A percentile compares a stretch with the other conserved stretches of the same genome.
Evolutionary conservation across 352 stramenopile species (phyloP).

Genomic region (Poterioochromonas sp.): DNA sequence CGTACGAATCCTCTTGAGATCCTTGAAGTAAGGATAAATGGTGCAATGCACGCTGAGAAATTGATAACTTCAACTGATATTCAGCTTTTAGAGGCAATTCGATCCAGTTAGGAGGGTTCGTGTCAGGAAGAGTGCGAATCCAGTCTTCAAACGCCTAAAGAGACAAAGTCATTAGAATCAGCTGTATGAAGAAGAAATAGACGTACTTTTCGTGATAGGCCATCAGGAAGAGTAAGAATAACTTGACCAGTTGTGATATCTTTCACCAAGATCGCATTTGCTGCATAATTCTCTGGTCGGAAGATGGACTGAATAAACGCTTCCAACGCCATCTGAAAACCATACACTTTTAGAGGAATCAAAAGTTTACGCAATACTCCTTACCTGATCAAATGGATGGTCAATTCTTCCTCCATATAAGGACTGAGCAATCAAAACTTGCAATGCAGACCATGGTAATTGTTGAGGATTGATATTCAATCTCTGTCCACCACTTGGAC

Average conservation of each 20-base stretch:
- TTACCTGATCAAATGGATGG: constrained; percentile 85
- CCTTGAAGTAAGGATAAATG: constrained; percentile 40
- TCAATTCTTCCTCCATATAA: constrained; percentile 96
- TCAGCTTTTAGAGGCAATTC: constrained; percentile 79
- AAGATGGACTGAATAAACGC: constrained; percentile 18
- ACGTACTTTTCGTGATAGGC: constrained; percentile 33
- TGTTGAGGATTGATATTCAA: constrained; percentile 85
- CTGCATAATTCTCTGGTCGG: not conserved
- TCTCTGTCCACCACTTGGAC: no score
- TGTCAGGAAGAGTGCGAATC: constrained; percentile 67
- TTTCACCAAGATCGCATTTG: not conserved
- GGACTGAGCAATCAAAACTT: constrained; percentile 85
- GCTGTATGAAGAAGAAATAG: not conserved
- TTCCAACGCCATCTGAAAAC: constrained; percentile 16
- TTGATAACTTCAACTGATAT: constrained; percentile 67
- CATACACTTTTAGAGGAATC: not conserved
- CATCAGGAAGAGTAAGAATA: constrained; percentile 65
- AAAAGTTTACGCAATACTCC: not conserved
- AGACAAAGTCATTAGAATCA: not conserved
- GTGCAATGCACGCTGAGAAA: constrained; percentile 54
- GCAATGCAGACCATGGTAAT: constrained; percentile 95
- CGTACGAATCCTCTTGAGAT: not conserved
- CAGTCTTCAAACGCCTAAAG: constrained; percentile 76
- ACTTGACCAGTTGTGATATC: constrained; percentile 44
- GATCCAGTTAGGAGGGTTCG: constrained; percentile 81